Conservation (phyloP, 2,329 filamentous ascomycete species). For the Aureobasidium lini region DNA sequence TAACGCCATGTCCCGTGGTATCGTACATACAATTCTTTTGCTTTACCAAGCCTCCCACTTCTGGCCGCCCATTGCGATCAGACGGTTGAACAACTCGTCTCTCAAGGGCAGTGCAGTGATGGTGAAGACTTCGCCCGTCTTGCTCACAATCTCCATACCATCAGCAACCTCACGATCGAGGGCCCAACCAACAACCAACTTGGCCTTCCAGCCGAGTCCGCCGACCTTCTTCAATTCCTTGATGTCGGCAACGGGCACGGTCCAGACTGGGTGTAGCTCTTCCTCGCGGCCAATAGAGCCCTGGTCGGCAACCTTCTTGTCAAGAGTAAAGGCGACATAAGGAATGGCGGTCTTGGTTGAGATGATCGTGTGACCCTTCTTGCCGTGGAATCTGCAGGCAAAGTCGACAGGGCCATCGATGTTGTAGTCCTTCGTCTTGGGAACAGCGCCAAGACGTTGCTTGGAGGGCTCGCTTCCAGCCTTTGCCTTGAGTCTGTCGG, state of each 20-base stretch:
- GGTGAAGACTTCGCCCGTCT: constrained; percentile 47
- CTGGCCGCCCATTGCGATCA: constrained; percentile 68
- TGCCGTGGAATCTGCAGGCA: constrained; percentile 60
- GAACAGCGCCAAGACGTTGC: constrained; percentile 64
- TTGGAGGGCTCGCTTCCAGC: constrained; percentile 55
- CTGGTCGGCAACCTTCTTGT: constrained; percentile 38
- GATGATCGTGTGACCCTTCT: constrained; percentile 66
- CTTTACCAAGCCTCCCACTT: constrained; percentile 71
- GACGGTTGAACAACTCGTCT: constrained; percentile 73
- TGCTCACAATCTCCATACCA: constrained; percentile 60
- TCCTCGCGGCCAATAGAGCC: constrained; percentile 37
- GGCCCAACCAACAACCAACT: constrained; percentile 74
- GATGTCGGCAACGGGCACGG: constrained; percentile 63
- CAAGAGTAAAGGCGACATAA: constrained; percentile 57
- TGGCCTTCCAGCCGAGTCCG: constrained; percentile 77
- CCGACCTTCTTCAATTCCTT: constrained; percentile 70
- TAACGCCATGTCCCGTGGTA: no score
- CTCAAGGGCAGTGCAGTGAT: constrained; percentile 65
- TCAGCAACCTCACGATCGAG: constrained; percentile 67
- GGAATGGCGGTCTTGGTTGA: constrained; percentile 60
- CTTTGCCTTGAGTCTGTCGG: constrained; percentile 64
- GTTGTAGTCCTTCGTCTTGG: constrained; percentile 37
- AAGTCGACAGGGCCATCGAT: constrained; percentile 66
- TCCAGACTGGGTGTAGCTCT: constrained; percentile 56
- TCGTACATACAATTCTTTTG: background rate